Evolutionary conservation across 106 monocot genomes (phyloP).

Genomic region (Platanthera zijinensis): DNA sequence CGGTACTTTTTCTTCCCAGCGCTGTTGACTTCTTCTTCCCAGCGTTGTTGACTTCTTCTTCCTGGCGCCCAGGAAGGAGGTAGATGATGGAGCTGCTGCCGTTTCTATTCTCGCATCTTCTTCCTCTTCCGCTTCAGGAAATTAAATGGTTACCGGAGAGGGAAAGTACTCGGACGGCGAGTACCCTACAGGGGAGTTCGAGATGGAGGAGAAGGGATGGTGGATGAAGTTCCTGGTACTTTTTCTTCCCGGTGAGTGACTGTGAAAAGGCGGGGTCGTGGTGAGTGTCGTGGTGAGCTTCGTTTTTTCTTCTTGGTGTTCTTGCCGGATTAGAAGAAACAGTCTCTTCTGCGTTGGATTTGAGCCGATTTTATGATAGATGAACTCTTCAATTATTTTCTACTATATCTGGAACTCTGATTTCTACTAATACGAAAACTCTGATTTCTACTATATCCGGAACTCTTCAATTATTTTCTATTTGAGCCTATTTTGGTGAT

Average conservation of each 20-base stretch:
- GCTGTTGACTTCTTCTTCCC: no score
- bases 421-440: neutral
- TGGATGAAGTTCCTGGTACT: slow-evolving; percentile 61
- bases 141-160: slow-evolving; percentile 3
- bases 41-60: no score
- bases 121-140: slow-evolving; percentile 5
- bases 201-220: slow-evolving; percentile 56
- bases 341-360: neutral
- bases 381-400: no score
- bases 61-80: slow-evolving; percentile 3
- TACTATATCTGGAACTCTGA: no score
- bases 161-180: slow-evolving; percentile 41
- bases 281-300: no score
- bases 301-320: no score
- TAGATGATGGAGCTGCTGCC: slow-evolving; percentile 16
- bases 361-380: neutral
- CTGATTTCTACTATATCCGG: neutral
- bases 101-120: slow-evolving; percentile 2
- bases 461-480: neutral
- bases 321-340: neutral
- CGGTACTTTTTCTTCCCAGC: no score
- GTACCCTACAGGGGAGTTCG: slow-evolving; percentile 64
- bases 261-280: no score
- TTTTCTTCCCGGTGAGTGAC: no score
- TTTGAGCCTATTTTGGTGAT: neutral